These are phyloP conservation scores for Penicillium sp. DNA, from an alignment of 2,329 filamentous ascomycete genomes.

Conservation along the genomic window DNA sequence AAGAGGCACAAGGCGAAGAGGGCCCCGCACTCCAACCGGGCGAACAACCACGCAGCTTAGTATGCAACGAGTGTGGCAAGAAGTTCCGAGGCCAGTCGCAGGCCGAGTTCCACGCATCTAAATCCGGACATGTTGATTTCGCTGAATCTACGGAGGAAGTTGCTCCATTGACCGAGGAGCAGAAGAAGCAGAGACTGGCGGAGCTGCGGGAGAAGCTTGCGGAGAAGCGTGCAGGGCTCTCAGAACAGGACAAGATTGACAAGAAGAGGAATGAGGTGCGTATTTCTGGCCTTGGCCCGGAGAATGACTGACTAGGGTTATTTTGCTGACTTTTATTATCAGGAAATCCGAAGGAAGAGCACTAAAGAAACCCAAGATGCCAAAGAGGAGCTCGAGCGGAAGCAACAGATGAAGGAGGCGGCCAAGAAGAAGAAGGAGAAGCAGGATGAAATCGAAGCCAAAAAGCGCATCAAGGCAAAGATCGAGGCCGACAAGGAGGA, in stretches of 20 bases:
- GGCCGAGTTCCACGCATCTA: conserved; percentile 82
- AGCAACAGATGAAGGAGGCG: conserved; percentile 87
- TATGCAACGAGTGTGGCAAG: conserved; percentile 93
- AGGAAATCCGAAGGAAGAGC: conserved; percentile 69
- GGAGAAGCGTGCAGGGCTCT: conserved; percentile 61
- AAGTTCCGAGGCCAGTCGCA: conserved; percentile 71
- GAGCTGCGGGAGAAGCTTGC: conserved; percentile 65
- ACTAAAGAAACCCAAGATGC: conserved; percentile 80
- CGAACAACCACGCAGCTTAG: conserved; percentile 65
- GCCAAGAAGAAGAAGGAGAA: conserved; percentile 82
- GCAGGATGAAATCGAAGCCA: conserved; percentile 70
- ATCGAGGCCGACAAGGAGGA: conserved; percentile 93
- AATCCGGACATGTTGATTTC: conserved; percentile 86
- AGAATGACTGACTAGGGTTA: no score
- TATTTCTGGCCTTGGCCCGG: not conserved
- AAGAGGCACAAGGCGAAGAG: conserved; percentile 47
- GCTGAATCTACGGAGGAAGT: conserved; percentile 88
- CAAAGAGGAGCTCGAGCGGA: conserved; percentile 79
- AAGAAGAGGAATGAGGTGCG: conserved; percentile 73
- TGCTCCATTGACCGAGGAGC: conserved; percentile 77
- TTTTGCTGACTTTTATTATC: conserved; percentile 1
- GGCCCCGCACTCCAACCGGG: conserved; percentile 61
- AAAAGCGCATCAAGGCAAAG: conserved; percentile 81
- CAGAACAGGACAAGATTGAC: conserved; percentile 67
- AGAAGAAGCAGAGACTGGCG: conserved; percentile 71